A percentile compares a stretch with the other conserved stretches of the same genome.
phyloP scores from a whole-genome alignment of 2,329 filamentous ascomycete genomes.

The Pseudocercospora ulei region DNA sequence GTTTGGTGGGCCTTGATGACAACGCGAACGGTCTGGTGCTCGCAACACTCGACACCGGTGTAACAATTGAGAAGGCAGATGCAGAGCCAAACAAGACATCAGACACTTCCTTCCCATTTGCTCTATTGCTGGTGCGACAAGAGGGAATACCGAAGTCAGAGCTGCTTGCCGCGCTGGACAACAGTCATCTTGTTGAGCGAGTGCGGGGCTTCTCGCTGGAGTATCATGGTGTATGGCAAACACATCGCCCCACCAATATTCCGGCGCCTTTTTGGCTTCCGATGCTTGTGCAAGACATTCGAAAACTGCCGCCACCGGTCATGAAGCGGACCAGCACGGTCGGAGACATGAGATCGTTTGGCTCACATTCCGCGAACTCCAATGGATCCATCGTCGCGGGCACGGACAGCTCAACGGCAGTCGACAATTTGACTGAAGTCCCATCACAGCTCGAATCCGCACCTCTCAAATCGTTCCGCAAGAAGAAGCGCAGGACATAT shows the following conservation, averaged over 20 bases:
- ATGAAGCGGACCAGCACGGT: constrained; percentile 24
- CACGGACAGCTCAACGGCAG: constrained; percentile 30
- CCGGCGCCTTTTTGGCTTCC: constrained; percentile 44
- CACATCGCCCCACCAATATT: constrained; percentile 40
- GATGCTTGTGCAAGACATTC: constrained; percentile 44
- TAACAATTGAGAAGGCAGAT: constrained; percentile 36
- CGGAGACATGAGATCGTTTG: constrained; percentile 13
- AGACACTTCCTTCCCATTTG: constrained; percentile 41
- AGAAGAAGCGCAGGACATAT: constrained; percentile 36
- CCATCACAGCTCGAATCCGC: constrained; percentile 35
- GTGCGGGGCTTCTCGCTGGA: constrained; percentile 48
- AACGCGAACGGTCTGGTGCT: constrained; percentile 38
- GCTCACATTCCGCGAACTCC: constrained; percentile 29
- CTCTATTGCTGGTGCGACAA: constrained; percentile 44
- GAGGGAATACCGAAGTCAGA: constrained; percentile 38
- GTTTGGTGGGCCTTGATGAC: constrained; percentile 44
- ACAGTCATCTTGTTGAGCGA: constrained; percentile 41
- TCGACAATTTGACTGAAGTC: constrained; percentile 28
- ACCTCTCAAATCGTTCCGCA: constrained; percentile 38
- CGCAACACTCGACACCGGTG: constrained; percentile 43
- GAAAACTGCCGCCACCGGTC: constrained; percentile 42
- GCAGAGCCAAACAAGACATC: constrained; percentile 13
- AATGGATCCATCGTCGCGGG: constrained; percentile 35
- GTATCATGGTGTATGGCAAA: constrained; percentile 45
- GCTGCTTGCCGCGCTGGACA: constrained; percentile 40